Base-by-base conservation (phyloP, 2,329 filamentous ascomycete species). In the Aspergillus piperis region DNA sequence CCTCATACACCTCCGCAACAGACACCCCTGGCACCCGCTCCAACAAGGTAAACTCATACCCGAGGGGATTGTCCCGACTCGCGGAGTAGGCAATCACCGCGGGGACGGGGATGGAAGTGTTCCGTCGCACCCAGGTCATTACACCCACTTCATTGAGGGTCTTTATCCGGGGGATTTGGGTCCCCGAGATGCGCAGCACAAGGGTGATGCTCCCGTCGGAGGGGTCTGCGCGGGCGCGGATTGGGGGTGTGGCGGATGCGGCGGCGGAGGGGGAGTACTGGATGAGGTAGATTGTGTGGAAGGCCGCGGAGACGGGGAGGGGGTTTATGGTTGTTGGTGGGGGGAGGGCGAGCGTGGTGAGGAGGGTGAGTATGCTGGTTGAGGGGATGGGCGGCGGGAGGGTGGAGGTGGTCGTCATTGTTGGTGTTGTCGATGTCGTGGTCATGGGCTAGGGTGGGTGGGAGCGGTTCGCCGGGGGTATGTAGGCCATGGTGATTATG, bases 121-220 rank as follows among this genome's bases (percentile, higher is more conserved):
- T 66, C n/a, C 63, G 41, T 8, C 41, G 23, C 5, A 78, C 50
- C 75, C 74, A 78, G 5, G 53, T 59, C 70, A 78, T 74, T 32
- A 73, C 63, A 17, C 62, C 75, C 3, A 75, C 71, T 62, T 79
- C 75, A 56, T 79, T 78, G 10, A 54, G 39, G 10, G 75, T 77
- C 57, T 78, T 78, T 62, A 73, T 71, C 15, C 57, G n/a, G 4
- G 74, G 75, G 6, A 77, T 36, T 32, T 78, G 75, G 23, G 58
- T 54, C 23, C 76, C 75, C 4, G 75, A 73, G 23, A 77, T 66
- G 47, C 76, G 73, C 13, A 78, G 72, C 11, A 78, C 47, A 3
- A 57, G 47, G 17, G 23, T 57, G 17, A 41, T 25, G 47, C 27
- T 51, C 10, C 44, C 54, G 13, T 57, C 54, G 5, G 54, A 47